Conservation (phyloP, 202 grass and related monocot species). For the Setaria viridis region DNA sequence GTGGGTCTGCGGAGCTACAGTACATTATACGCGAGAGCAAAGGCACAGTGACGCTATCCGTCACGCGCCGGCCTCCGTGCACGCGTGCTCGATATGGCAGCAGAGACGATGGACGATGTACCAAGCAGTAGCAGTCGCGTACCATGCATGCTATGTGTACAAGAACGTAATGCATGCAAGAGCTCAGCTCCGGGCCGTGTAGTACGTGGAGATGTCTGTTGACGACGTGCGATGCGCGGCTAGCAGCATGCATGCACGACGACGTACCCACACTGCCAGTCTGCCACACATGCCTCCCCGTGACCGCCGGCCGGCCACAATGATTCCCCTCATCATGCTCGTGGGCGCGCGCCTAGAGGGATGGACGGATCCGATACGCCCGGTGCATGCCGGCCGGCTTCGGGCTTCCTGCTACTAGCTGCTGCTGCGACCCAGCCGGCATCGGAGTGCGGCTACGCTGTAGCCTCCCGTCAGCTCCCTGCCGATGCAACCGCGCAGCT, state of each 20-base stretch:
- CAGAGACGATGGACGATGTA: too few species aligned
- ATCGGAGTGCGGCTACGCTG: conserved; percentile 47
- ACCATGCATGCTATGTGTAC: too few species aligned
- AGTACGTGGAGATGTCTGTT: neutral
- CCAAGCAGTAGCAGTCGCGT: too few species aligned
- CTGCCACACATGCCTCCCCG: neutral
- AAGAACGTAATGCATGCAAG: too few species aligned
- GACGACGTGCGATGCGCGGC: neutral
- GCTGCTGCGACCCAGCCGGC: neutral
- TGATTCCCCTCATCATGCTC: neutral
- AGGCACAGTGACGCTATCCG: neutral
- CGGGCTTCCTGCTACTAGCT: neutral
- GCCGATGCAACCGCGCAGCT: neutral
- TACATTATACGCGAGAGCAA: neutral
- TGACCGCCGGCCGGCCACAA: conserved; percentile 28
- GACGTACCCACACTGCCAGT: neutral
- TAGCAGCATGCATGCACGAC: conserved; percentile 5
- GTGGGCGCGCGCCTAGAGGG: neutral
- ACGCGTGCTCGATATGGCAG: too few species aligned
- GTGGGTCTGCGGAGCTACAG: too few species aligned
- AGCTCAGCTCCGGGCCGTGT: too few species aligned
- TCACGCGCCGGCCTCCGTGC: too few species aligned
- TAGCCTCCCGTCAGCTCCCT: neutral
- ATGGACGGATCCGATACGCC: neutral
- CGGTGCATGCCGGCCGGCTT: neutral